Evolutionary conservation across 805 yeast genomes (phyloP), one percentile per base, ranked within the genome.

Genomic region (Wickerhamomyces alni): DNA sequence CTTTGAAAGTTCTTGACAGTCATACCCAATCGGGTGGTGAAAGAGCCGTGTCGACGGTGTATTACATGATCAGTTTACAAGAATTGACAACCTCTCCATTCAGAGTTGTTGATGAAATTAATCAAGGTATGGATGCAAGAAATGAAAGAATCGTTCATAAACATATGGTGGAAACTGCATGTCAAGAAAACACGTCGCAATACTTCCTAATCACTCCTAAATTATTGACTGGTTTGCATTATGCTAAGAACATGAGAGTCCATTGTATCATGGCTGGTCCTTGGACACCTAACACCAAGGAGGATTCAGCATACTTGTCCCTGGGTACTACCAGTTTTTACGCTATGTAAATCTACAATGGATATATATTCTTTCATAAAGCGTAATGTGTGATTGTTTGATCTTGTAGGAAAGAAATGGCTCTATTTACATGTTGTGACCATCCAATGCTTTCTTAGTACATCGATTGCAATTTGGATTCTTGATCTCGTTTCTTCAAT

Each of bases 11-110:
- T 16, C 68, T 93, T 36, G 89, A 87, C 52, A 77, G 87, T n/a
- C 87, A 83, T 42, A 77, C 91, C 3, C 99, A 93, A 58, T 87
- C 96, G 1, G 99, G 99, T 41, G 99, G 99, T 37, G 99, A 93
- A 61, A 76, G 96, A 54, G 95, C 98, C 1, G 96, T 93, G 0
- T 82, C 97, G 0, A 93, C 98, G 0, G 91, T 91, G 2, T 75
- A 89, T 38, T 93, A 84, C 57, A 74, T 93, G 55, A 85, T 93
- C 70, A 81, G 98, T 1, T 67, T 93, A 46, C 99, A 93, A 63
- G 91, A 88, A 10, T 70, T 84, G 41, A 81, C 97, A 0, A 73
- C 74, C 22, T 87, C 96, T 0, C 98, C 99, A 9, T 87, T 93
- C 55, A 70, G 98, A 55, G 89, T 91, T 3, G 96, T 93, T 8